Evolutionary conservation across 257 asterid genomes (phyloP), one percentile per base, ranked within the genome.

Genomic region (Jasminum sambac): DNA sequence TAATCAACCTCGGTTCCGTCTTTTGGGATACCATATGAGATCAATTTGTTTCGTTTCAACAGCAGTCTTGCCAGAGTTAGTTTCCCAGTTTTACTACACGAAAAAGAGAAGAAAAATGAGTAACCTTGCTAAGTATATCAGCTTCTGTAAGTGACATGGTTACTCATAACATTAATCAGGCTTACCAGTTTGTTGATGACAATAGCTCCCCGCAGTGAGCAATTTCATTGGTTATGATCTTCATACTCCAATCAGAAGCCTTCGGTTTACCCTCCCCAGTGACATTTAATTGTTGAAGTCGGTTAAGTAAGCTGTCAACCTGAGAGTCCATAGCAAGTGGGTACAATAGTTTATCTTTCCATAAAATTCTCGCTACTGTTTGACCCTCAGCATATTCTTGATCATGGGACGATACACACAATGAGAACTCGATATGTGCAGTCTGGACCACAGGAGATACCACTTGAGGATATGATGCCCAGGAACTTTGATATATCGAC

Each of bases 11-110:
- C 71, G 55, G 68, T 76, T 64, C 77, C 71, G 69, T 67, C 81
- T 30, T 79, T 61, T 64, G 73, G 39, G 76, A 79, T 77, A 50
- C 78, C 64, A 62, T 69, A 70, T 66, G 88, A 81, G 75, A 77
- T 66, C 81, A 91, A 70, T 43, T 89, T 72, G 77, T 83, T 82
- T 36, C 66, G 88, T 21, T 94, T 96, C 88, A 74, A 81, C 87
- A 88, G 69, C 62, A 91, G 84, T 89, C 98, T 91, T 67, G 97
- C 96, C 71, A 95, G 97, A 66, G 90, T 88, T 66, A 95, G 93
- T 79, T 95, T 91, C 55, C 96, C 99, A 70, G 89, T 91, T 90
- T 91, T 95, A 91, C 99, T 91, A 80, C 79, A 77, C 34, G 25
- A 75, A 62, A 68, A 70, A 40, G 67, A 75, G 67, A 8, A 66